These are phyloP conservation scores for Chlorella variabilis DNA, from an alignment of 163 green algal species.

Conservation along the genomic window DNA sequence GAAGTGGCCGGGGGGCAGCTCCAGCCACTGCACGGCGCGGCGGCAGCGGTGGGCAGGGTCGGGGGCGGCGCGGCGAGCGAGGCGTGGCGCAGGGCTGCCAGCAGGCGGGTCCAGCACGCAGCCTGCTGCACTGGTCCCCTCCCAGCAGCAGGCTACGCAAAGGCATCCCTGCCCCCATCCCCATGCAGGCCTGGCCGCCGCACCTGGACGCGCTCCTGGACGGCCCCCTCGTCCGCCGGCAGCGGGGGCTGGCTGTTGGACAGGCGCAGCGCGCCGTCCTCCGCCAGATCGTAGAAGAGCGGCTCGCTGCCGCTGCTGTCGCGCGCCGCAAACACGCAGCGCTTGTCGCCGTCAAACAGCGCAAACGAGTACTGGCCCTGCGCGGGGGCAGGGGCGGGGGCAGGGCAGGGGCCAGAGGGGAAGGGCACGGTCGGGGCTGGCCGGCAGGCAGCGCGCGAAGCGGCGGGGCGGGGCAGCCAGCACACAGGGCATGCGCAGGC, in stretches of 20 bases:
- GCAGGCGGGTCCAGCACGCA: background rate
- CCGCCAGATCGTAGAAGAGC: constrained; percentile 64
- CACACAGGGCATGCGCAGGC: no score
- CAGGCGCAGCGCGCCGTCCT: constrained; percentile 56
- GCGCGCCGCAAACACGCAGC: constrained; percentile 70
- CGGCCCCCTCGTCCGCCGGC: constrained; percentile 4
- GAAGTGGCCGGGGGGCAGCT: constrained; percentile 73
- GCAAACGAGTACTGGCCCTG: constrained; percentile 78
- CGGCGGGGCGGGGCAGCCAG: no score
- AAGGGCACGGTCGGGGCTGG: no score
- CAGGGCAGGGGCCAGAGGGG: no score
- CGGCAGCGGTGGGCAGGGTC: background rate
- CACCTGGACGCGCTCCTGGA: constrained; percentile 17
- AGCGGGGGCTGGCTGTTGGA: constrained; percentile 46
- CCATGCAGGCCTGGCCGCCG: no score
- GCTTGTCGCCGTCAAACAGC: constrained; percentile 64
- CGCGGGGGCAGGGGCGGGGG: background rate
- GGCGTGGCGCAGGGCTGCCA: background rate
- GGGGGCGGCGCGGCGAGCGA: background rate
- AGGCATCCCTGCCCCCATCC: background rate
- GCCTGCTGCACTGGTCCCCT: background rate
- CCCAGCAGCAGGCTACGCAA: background rate
- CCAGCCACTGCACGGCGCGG: constrained; percentile 53
- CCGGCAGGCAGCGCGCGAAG: no score
- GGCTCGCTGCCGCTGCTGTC: constrained; percentile 61